A percentile compares a stretch with the other conserved stretches of the same genome.
Conservation (phyloP, 352 stramenopile species). For the Phytophthora pluvialis region DNA sequence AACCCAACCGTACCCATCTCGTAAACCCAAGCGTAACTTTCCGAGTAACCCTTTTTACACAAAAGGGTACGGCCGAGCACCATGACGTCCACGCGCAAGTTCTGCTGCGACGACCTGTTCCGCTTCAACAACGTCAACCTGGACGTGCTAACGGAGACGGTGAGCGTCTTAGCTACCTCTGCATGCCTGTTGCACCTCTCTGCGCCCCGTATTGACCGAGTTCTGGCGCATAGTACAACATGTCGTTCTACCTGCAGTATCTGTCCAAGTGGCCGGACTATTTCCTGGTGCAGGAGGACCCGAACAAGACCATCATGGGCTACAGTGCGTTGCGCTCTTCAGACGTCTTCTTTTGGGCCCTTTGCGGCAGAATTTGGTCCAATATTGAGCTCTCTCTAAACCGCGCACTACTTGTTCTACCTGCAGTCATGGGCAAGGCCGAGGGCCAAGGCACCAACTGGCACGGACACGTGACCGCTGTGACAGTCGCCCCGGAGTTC, state of each 20-base stretch:
- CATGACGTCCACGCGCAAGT: slow-evolving; percentile 96
- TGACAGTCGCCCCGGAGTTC: slow-evolving; percentile 97
- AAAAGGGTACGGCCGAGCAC: neutral
- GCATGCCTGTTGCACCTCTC: neutral
- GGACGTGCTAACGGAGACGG: slow-evolving; percentile 96
- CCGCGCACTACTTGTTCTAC: slow-evolving; percentile 7
- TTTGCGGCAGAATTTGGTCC: neutral
- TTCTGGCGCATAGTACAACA: slow-evolving; percentile 89
- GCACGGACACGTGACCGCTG: slow-evolving; percentile 98
- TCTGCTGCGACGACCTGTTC: slow-evolving; percentile 97
- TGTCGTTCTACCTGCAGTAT: slow-evolving; percentile 98
- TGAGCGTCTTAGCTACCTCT: slow-evolving; percentile 27
- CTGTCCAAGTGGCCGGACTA: slow-evolving; percentile 97
- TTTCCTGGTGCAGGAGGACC: slow-evolving; percentile 95
- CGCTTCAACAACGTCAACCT: slow-evolving; percentile 99
- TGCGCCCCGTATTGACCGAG: slow-evolving; percentile 15
- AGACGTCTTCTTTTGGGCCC: slow-evolving; percentile 5
- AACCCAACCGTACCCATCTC: neutral
- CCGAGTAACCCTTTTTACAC: neutral
- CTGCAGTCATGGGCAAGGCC: slow-evolving; percentile 94
- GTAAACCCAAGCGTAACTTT: neutral
- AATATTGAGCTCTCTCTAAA: slow-evolving; percentile 13
- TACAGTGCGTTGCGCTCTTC: slow-evolving; percentile 68
- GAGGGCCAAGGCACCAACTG: slow-evolving; percentile 95
- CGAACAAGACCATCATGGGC: slow-evolving; percentile 95